Conservation (phyloP, 257 asterid genomes). For the Pogostemon cablin region DNA sequence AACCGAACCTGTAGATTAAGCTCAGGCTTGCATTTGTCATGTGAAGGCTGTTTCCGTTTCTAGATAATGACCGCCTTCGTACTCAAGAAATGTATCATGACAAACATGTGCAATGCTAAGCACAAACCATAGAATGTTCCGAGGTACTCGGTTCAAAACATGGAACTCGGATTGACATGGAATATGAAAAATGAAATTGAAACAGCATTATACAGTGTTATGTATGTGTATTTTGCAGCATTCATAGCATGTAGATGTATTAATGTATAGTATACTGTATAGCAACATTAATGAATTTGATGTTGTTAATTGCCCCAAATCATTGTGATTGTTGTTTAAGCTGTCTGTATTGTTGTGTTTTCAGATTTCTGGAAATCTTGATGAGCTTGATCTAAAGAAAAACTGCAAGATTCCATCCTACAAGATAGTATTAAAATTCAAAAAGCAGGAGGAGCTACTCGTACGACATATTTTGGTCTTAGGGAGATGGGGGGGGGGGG, state of each 20-base stretch:
- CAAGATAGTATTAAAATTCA: not conserved
- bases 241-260: not conserved
- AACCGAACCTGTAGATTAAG: too few relatives aligned
- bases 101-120: not conserved
- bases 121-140: not conserved
- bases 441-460: not conserved
- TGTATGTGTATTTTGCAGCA: not conserved
- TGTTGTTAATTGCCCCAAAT: not conserved
- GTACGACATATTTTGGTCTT: not conserved
- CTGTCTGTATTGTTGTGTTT: not conserved
- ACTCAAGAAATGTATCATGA: not conserved
- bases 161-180: too few relatives aligned
- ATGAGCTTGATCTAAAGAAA: not conserved
- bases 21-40: not conserved
- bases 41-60: not conserved
- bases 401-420: conserved; percentile 2
- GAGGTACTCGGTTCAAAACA: too few relatives aligned
- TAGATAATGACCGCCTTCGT: not conserved
- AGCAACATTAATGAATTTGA: not conserved
- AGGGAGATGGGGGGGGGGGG: not conserved
- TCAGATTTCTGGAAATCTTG: not conserved
- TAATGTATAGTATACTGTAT: too few relatives aligned
- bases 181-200: too few relatives aligned
- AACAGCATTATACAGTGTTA: not conserved
- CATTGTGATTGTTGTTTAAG: not conserved